A percentile compares a stretch with the other conserved stretches of the same genome.
Evolutionary conservation across 768 basidiomycete genomes (phyloP).

Genomic region (Hygrocybe punicea): DNA sequence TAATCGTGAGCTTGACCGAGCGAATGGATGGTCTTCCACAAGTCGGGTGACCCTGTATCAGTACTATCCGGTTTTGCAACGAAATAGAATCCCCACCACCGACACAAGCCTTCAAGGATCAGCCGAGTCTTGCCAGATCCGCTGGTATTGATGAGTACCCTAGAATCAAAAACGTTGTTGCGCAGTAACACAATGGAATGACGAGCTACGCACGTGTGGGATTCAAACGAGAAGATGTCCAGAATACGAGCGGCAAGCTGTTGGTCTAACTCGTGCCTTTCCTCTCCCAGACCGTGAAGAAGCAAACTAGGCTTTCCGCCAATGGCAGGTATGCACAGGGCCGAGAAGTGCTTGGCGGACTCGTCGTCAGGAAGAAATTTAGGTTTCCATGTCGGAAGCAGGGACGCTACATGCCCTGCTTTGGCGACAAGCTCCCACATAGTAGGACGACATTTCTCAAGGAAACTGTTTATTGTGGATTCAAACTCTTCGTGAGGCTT

Average conservation of each 20-base stretch:
- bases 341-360: neutral
- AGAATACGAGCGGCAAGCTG: slow-evolving; percentile 2
- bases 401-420: slow-evolving; percentile 1
- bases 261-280: neutral
- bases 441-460: neutral
- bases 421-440: slow-evolving; percentile 3
- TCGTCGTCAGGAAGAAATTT: neutral
- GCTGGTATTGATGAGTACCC: slow-evolving; percentile 10
- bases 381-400: slow-evolving; percentile 4
- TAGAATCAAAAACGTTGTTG: neutral
- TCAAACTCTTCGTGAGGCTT: neutral
- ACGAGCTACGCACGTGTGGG: slow-evolving; percentile 4
- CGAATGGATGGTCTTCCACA: neutral
- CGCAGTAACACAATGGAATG: neutral
- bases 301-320: slow-evolving; percentile 1
- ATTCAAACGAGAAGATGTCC: neutral
- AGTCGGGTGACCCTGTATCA: slow-evolving; percentile 7
- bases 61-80: slow-evolving; percentile 22
- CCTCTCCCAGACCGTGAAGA: slow-evolving; percentile 11
- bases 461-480: neutral
- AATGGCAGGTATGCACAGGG: slow-evolving; percentile 1
- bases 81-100: slow-evolving; percentile 8
- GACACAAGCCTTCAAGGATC: slow-evolving; percentile 9
- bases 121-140: slow-evolving; percentile 10
- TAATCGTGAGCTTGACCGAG: neutral